Conservation (phyloP, 179 eudicot species). For the Gypsophila paniculata region DNA sequence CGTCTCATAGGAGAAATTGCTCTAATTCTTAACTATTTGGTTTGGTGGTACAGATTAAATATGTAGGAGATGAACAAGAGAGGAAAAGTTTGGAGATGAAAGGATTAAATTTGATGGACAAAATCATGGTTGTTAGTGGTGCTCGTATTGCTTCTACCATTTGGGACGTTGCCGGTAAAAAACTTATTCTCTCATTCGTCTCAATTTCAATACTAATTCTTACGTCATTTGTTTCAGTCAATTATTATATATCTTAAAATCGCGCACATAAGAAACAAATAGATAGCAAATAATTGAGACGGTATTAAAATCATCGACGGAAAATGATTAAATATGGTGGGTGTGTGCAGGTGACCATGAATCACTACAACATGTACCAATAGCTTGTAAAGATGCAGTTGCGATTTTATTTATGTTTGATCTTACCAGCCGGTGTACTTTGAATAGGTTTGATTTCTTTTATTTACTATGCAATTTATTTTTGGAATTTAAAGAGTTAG, state of each 20-base stretch:
- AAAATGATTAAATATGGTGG: background rate
- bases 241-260: too few relatives aligned
- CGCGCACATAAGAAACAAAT: too few relatives aligned
- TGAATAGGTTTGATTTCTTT: slow-evolving; percentile 41
- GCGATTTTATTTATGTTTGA: slow-evolving; percentile 84
- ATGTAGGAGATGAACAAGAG: slow-evolving; percentile 81
- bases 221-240: too few relatives aligned
- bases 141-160: slow-evolving; percentile 80
- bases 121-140: slow-evolving; percentile 54
- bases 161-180: slow-evolving; percentile 96
- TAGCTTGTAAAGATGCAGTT: slow-evolving; percentile 81
- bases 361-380: slow-evolving; percentile 63
- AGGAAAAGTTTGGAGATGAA: slow-evolving; percentile 59
- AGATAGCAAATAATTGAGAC: too few relatives aligned
- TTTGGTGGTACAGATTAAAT: slow-evolving; percentile 55
- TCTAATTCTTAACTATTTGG: background rate
- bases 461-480: background rate
- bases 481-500: background rate
- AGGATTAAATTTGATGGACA: slow-evolving; percentile 80
- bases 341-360: slow-evolving; percentile 43
- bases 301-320: too few relatives aligned
- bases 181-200: background rate
- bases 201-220: too few relatives aligned
- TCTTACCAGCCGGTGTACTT: slow-evolving; percentile 83
- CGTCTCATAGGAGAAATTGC: too few relatives aligned